Evolutionary conservation across 2,329 filamentous ascomycete genomes (phyloP).

Genomic region (Hymenoscyphus infarciens): DNA sequence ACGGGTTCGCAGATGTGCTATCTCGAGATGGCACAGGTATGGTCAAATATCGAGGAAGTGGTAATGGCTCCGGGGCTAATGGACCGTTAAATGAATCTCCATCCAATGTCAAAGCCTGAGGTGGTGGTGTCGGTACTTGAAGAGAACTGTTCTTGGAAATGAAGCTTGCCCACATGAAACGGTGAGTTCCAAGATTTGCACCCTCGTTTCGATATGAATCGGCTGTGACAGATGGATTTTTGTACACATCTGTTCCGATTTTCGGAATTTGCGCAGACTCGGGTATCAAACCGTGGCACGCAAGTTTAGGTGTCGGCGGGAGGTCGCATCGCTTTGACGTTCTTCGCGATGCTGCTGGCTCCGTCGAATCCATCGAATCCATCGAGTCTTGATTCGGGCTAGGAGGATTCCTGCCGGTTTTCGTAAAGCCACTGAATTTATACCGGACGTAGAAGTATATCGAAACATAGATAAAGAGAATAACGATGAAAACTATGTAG

Average conservation of each 20-base stretch:
- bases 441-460: constrained; percentile 66
- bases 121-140: constrained; percentile 17
- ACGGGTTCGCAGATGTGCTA: not conserved
- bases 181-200: constrained; percentile 21
- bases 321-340: constrained; percentile 16
- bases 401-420: constrained; percentile 15
- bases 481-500: constrained; percentile 62
- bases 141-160: constrained; percentile 17
- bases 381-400: constrained; percentile 14
- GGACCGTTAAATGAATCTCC: constrained; percentile 24
- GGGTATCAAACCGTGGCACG: constrained; percentile 31
- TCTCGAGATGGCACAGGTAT: constrained; percentile 3
- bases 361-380: constrained; percentile 15
- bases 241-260: constrained; percentile 9
- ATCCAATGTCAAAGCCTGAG: constrained; percentile 21
- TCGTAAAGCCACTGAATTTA: constrained; percentile 33
- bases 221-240: constrained; percentile 21
- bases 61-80: constrained; percentile 20
- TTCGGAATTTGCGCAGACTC: constrained; percentile 20
- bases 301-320: constrained; percentile 27
- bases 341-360: constrained; percentile 10
- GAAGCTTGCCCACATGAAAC: constrained; percentile 33
- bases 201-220: constrained; percentile 15
- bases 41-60: constrained; percentile 13
- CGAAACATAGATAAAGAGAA: constrained; percentile 61